Evolutionary conservation across 2,329 filamentous ascomycete species (phyloP), one percentile per base, ranked within the genome.

Genomic region (Microdochium nivale): DNA sequence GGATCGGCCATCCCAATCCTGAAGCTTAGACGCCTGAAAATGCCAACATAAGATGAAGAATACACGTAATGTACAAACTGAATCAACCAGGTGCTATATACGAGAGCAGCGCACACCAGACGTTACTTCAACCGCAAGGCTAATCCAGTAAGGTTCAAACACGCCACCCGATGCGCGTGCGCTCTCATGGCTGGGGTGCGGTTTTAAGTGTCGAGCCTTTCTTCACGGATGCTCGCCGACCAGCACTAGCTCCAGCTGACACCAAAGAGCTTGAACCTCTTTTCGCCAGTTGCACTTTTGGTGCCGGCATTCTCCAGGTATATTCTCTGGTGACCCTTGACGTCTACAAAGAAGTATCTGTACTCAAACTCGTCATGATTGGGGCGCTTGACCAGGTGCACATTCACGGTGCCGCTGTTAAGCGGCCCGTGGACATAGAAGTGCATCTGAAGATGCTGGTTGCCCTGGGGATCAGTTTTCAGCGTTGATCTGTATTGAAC

Each of bases 401-500:
- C 72, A 57, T 83, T 77, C 7, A 90, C 90, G 1, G 84, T 75
- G 14, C 91, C 92, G 25, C 79, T 79, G 51, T 86, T 87, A 32
- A 80, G 72, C 2, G 88, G 85, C 0, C 92, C 92, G 64, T 91
- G 84, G 37, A 95, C 84, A 65, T 94, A 83, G 67, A 96, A 96
- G 59, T 90, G 84, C 79, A 96, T 90, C 56, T 82, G 72, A 56
- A 96, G 67, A 66, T 96, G 90, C 56, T 95, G 85, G 21, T 83
- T 84, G 3, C 91, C 91, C 55, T 82, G 77, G 11, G 77, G 72
- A 63, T 96, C 91, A 7, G 79, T 89, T 55, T 81, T 81, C 23
- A 81, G 72, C 0, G 78, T 82, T 1, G 86, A 86, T 3, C 84
- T 87, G 55, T 2, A 46, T n/a, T 37, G 25, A 44, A n/a, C 21